Evolutionary conservation across 2,329 filamentous ascomycete species (phyloP).

Genomic region (Aureobasidium musti): DNA sequence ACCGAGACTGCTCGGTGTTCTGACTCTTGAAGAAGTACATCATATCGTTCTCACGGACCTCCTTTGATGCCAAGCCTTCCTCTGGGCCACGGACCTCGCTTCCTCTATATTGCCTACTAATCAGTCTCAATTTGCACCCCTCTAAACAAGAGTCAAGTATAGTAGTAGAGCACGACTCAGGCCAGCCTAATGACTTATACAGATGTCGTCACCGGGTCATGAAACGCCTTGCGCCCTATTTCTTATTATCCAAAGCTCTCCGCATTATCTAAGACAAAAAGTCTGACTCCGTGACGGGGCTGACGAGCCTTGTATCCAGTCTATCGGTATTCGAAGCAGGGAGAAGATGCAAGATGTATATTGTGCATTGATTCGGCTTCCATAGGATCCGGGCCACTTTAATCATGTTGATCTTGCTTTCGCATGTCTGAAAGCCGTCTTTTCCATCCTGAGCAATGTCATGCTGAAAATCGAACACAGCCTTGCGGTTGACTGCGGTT

Average conservation of each 20-base stretch:
- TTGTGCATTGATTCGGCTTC: background rate
- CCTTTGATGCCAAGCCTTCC: slow-evolving; percentile 3
- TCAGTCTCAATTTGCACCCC: background rate
- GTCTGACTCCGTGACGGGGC: background rate
- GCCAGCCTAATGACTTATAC: background rate
- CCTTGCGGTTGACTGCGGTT: background rate
- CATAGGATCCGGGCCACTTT: background rate
- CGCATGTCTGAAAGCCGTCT: background rate
- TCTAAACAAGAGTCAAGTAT: background rate
- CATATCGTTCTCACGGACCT: background rate
- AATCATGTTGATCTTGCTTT: background rate
- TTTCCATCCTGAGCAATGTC: background rate
- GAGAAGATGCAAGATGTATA: background rate
- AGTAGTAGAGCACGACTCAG: background rate
- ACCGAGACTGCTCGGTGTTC: background rate
- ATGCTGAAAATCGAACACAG: background rate
- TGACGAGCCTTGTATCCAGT: background rate
- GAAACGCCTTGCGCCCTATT: background rate
- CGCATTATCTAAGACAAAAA: background rate
- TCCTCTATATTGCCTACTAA: background rate
- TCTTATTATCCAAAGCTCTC: background rate
- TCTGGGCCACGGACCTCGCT: background rate
- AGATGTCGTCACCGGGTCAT: background rate
- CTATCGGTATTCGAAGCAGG: background rate
- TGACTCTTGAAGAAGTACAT: background rate